phyloP scores from a whole-genome alignment of 495 filamentous ascomycete species.

The Penicillium bovifimosum region DNA sequence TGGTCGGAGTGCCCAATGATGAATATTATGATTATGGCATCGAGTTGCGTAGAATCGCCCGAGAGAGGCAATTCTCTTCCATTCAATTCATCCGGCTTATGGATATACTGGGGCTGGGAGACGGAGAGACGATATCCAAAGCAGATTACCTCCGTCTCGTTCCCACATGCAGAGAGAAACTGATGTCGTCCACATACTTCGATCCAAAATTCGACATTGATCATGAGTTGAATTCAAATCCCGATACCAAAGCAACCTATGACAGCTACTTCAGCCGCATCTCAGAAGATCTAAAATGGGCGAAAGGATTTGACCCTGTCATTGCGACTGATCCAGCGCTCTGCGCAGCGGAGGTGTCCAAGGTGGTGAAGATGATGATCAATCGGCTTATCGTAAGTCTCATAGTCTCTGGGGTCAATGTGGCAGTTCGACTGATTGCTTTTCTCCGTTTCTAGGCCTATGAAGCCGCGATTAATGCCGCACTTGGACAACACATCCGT shows the following conservation, averaged over 20 bases:
- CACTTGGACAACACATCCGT: constrained; percentile 2
- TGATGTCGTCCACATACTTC: constrained; percentile 5
- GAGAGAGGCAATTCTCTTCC: not conserved
- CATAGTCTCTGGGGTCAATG: no score
- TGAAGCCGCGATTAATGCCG: constrained; percentile 1
- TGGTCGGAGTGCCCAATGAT: constrained; percentile 3
- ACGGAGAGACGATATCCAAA: constrained; percentile 3
- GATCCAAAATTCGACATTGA: constrained; percentile 1
- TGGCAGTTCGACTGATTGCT: no score
- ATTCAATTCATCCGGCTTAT: constrained; percentile 2
- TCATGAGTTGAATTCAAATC: constrained; percentile 1
- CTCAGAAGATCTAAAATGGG: constrained; percentile 7
- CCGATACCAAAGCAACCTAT: constrained; percentile 3
- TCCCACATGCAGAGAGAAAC: constrained; percentile 1
- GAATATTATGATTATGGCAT: constrained; percentile 9
- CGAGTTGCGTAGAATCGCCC: constrained; percentile 1
- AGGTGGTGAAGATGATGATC: constrained; percentile 5
- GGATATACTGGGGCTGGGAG: not conserved
- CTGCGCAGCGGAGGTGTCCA: not conserved
- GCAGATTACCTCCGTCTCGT: constrained; percentile 3
- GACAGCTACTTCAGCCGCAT: constrained; percentile 4
- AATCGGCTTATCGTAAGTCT: constrained; percentile 3
- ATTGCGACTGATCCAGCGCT: constrained; percentile 1
- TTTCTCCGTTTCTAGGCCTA: not conserved
- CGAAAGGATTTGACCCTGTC: constrained; percentile 4